Conservation (phyloP, 192 early-diverging fungal species). For the Pilaira anomala region DNA sequence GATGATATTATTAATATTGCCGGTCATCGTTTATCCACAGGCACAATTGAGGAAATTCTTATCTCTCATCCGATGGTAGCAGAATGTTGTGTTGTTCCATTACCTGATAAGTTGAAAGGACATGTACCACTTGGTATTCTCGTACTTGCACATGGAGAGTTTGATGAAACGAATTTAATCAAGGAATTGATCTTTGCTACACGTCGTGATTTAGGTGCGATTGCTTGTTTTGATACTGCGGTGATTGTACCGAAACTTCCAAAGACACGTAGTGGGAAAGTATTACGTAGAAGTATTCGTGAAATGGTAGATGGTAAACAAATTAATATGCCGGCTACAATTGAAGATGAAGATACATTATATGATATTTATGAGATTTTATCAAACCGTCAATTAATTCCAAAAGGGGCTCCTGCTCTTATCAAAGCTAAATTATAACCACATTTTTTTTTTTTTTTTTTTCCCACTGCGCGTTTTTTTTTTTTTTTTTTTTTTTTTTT, state of each 20-base stretch:
- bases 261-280: slow-evolving; percentile 85
- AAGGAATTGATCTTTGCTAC: slow-evolving; percentile 61
- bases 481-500: not conserved
- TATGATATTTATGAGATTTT: slow-evolving; percentile 43
- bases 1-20: slow-evolving; percentile 87
- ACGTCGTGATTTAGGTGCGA: slow-evolving; percentile 70
- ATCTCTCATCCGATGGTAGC: slow-evolving; percentile 59
- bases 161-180: slow-evolving; percentile 13
- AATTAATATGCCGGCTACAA: slow-evolving; percentile 69
- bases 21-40: slow-evolving; percentile 74
- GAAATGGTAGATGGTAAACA: slow-evolving; percentile 67
- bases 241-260: slow-evolving; percentile 71
- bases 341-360: slow-evolving; percentile 69
- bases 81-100: slow-evolving; percentile 68
- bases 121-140: slow-evolving; percentile 64
- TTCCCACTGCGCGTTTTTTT: too few relatives aligned
- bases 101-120: slow-evolving; percentile 66
- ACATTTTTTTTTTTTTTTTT: too few relatives aligned
- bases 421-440: slow-evolving; percentile 9
- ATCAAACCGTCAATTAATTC: not conserved
- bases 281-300: slow-evolving; percentile 73
- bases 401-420: not conserved
- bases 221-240: slow-evolving; percentile 74
- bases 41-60: slow-evolving; percentile 74
- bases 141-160: slow-evolving; percentile 35